Evolutionary conservation across 768 basidiomycete genomes (phyloP), one percentile per base, ranked within the genome.

Genomic region (Termitomyces sp.): DNA sequence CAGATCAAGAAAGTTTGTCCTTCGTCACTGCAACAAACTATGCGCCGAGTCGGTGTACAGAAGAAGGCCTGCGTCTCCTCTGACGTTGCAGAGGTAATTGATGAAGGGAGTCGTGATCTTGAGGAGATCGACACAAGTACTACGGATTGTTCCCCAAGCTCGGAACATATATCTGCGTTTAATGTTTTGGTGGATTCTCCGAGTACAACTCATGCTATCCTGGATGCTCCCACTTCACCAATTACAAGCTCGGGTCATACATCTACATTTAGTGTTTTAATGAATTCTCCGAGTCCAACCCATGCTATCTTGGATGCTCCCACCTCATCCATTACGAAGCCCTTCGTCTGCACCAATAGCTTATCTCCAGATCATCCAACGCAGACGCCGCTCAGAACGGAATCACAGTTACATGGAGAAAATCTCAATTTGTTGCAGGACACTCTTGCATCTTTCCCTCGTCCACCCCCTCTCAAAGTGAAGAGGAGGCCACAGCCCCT

Each of bases 401-500:
- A 65, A 33, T 54, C 45, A 9, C 52, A 52, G 9, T 38, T 43
- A 10, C 57, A 63, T 44, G 56, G 58, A 35, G 59, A 35, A 30
- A 35, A 24, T 16, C 4, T 46, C 8, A 40, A 40, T 49, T 57
- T 47, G 13, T 51, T 54, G 14, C 56, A 49, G 43, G 63, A 60
- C 13, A 43, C 69, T 11, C 62, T 73, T 30, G 71, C 74, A 18
- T 67, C 72, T 33, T 78, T 78, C 60, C 76, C 76, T 3, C 33
- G 60, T 33, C 72, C 76, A 43, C 74, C 78, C 20, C 74, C 76
- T 30, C 67, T 76, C 22, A 65, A 70, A 28, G 64, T 70, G 16
- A 71, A 71, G 49, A 74, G 71, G 61, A 59, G 72, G 32, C 74
- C 76, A 35, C 70, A 73, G 55, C 75, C 77, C 26, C 71, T 80